These are phyloP conservation scores for Ophiocordyceps camponoti-leonardi DNA, from an alignment of 2,329 filamentous ascomycete species.

Conservation along the genomic window DNA sequence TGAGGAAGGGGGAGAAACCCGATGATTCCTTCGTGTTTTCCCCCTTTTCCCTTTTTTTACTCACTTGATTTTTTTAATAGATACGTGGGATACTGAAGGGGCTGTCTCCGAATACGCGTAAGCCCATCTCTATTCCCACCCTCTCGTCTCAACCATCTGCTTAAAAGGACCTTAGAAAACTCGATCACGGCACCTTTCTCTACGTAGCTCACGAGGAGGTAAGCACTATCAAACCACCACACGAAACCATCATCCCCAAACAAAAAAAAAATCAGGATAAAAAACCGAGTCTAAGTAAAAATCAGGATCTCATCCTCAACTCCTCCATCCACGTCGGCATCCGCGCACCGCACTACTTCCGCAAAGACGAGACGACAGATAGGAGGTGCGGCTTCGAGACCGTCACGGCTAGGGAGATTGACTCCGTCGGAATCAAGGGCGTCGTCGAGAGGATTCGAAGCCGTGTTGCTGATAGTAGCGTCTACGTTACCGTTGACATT, in stretches of 20 bases:
- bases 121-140: too few species aligned
- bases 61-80: not conserved
- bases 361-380: slow-evolving; percentile 7
- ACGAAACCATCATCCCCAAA: not conserved
- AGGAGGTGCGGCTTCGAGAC: slow-evolving; percentile 8
- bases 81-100: slow-evolving; percentile 7
- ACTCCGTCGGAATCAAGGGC: slow-evolving; percentile 53
- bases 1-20: not conserved
- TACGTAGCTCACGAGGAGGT: slow-evolving; percentile 9
- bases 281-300: too few species aligned
- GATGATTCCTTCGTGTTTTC: not conserved
- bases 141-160: not conserved
- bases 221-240: too few species aligned
- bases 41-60: not conserved
- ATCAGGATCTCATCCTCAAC: slow-evolving; percentile 41
- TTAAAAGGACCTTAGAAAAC: slow-evolving; percentile 1
- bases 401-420: slow-evolving; percentile 39
- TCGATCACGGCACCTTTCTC: slow-evolving; percentile 11
- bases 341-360: slow-evolving; percentile 50
- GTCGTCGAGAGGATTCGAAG: slow-evolving; percentile 50
- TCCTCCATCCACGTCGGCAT: slow-evolving; percentile 62
- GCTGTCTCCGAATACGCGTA: slow-evolving; percentile 1
- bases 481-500: slow-evolving; percentile 63
- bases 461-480: slow-evolving; percentile 52
- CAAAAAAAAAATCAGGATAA: too few species aligned